Evolutionary conservation across 768 basidiomycete genomes (phyloP).

Genomic region (Paxillus rubicundulus): DNA sequence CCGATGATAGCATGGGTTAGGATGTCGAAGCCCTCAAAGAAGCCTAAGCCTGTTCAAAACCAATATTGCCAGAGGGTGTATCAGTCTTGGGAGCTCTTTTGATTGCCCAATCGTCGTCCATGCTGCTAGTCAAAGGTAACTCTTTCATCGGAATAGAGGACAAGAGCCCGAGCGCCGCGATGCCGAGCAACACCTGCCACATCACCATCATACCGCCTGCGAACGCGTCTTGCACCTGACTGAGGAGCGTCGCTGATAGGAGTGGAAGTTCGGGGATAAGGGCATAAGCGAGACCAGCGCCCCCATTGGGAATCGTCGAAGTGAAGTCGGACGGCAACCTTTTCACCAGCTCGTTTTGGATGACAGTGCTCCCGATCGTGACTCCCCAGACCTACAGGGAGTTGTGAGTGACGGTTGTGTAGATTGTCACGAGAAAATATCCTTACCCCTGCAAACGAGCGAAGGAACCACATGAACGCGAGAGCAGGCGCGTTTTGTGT

Average conservation of each 20-base stretch:
- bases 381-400: slow-evolving; percentile 46
- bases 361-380: slow-evolving; percentile 46
- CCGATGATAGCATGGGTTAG: too few species aligned
- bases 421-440: not conserved
- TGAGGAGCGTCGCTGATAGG: slow-evolving; percentile 33
- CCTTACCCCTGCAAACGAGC: slow-evolving; percentile 36
- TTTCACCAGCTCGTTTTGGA: slow-evolving; percentile 48
- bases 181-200: slow-evolving; percentile 45
- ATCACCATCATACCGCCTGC: slow-evolving; percentile 36
- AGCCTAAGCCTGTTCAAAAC: too few species aligned
- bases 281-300: slow-evolving; percentile 41
- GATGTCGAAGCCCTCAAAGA: too few species aligned
- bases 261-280: slow-evolving; percentile 41
- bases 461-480: slow-evolving; percentile 40
- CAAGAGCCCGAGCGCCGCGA: slow-evolving; percentile 23
- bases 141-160: slow-evolving; percentile 19
- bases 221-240: slow-evolving; percentile 42
- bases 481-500: slow-evolving; percentile 43
- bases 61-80: too few species aligned
- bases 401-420: not conserved
- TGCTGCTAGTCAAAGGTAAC: slow-evolving; percentile 4
- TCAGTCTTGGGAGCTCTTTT: too few species aligned
- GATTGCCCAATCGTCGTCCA: slow-evolving; percentile 8
- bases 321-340: slow-evolving; percentile 41
- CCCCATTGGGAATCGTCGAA: slow-evolving; percentile 33